Conservation (phyloP, 2,329 filamentous ascomycete genomes). For the Diaporthe eres region DNA sequence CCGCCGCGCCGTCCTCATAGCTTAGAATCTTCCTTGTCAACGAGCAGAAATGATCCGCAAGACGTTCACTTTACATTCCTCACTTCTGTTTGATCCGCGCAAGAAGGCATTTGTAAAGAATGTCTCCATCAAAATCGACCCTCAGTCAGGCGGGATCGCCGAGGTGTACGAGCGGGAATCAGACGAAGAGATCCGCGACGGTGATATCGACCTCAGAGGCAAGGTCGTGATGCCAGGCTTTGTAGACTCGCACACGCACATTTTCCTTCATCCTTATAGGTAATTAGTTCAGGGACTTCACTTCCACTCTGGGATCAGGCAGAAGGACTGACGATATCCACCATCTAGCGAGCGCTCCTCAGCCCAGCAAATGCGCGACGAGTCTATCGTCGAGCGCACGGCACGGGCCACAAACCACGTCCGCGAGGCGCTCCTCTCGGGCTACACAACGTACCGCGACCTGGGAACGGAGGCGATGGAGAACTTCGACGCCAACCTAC, state of each 20-base stretch:
- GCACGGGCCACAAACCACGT: slow-evolving; percentile 68
- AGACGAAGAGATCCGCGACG: slow-evolving; percentile 46
- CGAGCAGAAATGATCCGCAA: slow-evolving; percentile 40
- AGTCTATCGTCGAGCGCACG: slow-evolving; percentile 69
- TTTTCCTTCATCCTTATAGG: slow-evolving; percentile 67
- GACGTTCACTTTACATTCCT: slow-evolving; percentile 58
- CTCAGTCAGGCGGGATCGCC: slow-evolving; percentile 56
- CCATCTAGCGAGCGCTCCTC: slow-evolving; percentile 54
- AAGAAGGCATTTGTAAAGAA: slow-evolving; percentile 57
- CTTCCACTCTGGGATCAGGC: neutral
- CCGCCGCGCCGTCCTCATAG: neutral
- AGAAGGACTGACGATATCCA: slow-evolving; percentile 19
- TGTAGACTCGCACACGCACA: slow-evolving; percentile 69
- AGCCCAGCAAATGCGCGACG: slow-evolving; percentile 68
- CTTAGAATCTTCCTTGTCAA: neutral
- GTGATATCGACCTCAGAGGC: slow-evolving; percentile 68
- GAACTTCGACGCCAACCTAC: slow-evolving; percentile 64
- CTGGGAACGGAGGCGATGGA: slow-evolving; percentile 67
- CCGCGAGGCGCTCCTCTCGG: slow-evolving; percentile 66
- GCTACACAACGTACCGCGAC: slow-evolving; percentile 72
- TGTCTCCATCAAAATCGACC: slow-evolving; percentile 59
- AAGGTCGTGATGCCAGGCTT: slow-evolving; percentile 65
- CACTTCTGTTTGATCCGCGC: slow-evolving; percentile 61
- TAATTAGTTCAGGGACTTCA: slow-evolving; percentile 46
- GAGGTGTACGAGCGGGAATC: slow-evolving; percentile 50